Base-by-base conservation (phyloP, 192 early-diverging fungal genomes). In the Oehlia diaphana region DNA sequence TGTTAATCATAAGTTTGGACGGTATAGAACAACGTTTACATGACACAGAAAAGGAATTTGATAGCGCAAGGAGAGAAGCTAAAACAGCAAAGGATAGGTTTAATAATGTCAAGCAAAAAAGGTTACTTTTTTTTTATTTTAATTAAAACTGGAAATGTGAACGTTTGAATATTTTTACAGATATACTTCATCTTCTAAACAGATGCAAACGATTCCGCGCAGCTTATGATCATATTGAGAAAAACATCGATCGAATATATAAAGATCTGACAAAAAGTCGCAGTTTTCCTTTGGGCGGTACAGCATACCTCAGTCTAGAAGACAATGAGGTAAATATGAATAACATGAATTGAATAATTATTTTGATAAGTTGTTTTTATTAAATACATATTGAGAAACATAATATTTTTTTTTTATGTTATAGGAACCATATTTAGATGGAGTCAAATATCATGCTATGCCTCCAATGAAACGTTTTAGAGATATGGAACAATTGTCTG, bases 401-500 rank as follows among this genome's bases (percentile, higher is more conserved):
- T 72, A 72, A 72, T 72, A 23, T 47, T 1, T 47, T 10, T 47
- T n/a, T 47, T 42, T 42, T 42, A n/a, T 42, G 4, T 63, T 66
- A 39, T 26, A 78, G 84, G 96, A 98, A 84, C 98, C 98, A 4
- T 99, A 97, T 72, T 81, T 96, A 76, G 91, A 93, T 69, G 97
- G 97, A 44, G 90, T 99, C 64, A 95, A 96, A 77, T 99, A 98
- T 87, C 97, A 99, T 81, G 97, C 98, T 0, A 99, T 99, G 96
- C 98, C 98, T 9, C 98, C 98, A 28, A 94, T 97, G 91, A 99
- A 99, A 87, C 92, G 97, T 37, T 99, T 99, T 90, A 87, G 97
- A 76, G 98, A 99, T 82, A 99, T 99, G 98, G 97, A 98, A 76
- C 95, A 96, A 81, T 87, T 99, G 16, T 98, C 96, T 31, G 98